phyloP scores from a whole-genome alignment of 345 rosid species.

The Dimocarpus longan region DNA sequence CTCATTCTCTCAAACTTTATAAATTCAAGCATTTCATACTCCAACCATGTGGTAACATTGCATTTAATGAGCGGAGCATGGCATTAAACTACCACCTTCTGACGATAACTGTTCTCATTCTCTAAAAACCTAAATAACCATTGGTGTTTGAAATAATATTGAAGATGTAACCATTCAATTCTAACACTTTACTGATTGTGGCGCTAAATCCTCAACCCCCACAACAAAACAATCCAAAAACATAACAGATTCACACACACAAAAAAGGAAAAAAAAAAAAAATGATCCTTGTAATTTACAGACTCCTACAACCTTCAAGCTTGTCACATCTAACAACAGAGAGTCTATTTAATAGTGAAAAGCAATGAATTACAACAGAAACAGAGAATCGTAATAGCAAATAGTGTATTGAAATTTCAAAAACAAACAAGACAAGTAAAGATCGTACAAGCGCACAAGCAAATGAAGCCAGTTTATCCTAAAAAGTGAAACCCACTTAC shows the following conservation, averaged over 20 bases:
- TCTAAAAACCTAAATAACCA: not conserved
- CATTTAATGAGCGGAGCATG: not conserved
- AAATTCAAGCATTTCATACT: not conserved
- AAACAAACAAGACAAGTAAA: not conserved
- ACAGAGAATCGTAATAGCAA: not conserved
- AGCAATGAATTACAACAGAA: not conserved
- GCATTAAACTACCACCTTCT: not conserved
- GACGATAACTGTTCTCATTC: not conserved
- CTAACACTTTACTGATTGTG: not conserved
- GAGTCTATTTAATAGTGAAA: not conserved
- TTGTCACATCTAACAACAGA: not conserved
- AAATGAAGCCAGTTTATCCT: not conserved
- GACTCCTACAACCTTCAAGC: not conserved
- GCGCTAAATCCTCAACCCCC: not conserved
- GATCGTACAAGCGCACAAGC: not conserved
- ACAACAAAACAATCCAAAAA: not conserved
- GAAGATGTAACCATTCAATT: not conserved
- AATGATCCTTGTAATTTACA: not conserved
- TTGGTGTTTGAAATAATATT: not conserved
- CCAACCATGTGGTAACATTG: not conserved
- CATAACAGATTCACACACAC: not conserved
- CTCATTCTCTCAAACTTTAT: not conserved
- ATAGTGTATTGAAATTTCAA: not conserved
- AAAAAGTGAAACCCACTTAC: not conserved
- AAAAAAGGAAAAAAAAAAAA: too few species aligned